Conservation (phyloP, 2,329 filamentous ascomycete genomes). For the Stachybotrys chlorohalonatus region DNA sequence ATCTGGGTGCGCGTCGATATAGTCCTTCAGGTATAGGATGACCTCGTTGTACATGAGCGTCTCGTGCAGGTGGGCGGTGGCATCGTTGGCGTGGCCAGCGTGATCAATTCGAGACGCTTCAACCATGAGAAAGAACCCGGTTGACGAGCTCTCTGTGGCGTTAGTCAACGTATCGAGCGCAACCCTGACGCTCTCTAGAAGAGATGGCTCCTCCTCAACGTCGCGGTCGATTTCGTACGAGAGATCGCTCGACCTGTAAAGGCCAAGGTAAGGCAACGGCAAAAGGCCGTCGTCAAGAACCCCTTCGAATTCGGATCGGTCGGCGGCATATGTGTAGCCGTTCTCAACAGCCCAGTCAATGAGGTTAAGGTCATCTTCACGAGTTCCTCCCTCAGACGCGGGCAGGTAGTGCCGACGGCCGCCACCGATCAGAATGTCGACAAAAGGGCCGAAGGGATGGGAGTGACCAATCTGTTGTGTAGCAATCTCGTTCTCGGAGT, state of each 20-base stretch:
- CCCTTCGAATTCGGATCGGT: conserved; percentile 7
- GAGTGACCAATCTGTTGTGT: conserved; percentile 12
- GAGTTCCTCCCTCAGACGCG: conserved; percentile 7
- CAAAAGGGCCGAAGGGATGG: conserved; percentile 10
- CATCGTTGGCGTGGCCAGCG: conserved; percentile 13
- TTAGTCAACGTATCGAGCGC: conserved; percentile 9
- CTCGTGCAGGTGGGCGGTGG: conserved; percentile 11
- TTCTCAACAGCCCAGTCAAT: conserved; percentile 10
- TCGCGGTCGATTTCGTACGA: conserved; percentile 14
- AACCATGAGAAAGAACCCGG: conserved; percentile 15
- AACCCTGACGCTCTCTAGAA: conserved; percentile 10
- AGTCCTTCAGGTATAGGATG: conserved; percentile 11
- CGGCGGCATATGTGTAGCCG: conserved; percentile 10
- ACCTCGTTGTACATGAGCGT: conserved; percentile 15
- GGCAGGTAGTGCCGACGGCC: conserved; percentile 12
- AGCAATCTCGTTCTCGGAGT: conserved; percentile 15
- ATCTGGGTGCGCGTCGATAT: conserved; percentile 9
- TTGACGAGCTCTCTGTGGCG: conserved; percentile 4
- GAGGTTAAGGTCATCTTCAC: conserved; percentile 11
- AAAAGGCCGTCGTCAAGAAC: conserved; percentile 4
- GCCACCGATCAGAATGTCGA: conserved; percentile 13
- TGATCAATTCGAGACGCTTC: conserved; percentile 15
- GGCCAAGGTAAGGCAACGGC: conserved; percentile 11
- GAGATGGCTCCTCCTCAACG: conserved; percentile 8
- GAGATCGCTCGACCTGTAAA: conserved; percentile 9